phyloP scores from a whole-genome alignment of 495 filamentous ascomycete species.

The Penicillium pancosmium region DNA sequence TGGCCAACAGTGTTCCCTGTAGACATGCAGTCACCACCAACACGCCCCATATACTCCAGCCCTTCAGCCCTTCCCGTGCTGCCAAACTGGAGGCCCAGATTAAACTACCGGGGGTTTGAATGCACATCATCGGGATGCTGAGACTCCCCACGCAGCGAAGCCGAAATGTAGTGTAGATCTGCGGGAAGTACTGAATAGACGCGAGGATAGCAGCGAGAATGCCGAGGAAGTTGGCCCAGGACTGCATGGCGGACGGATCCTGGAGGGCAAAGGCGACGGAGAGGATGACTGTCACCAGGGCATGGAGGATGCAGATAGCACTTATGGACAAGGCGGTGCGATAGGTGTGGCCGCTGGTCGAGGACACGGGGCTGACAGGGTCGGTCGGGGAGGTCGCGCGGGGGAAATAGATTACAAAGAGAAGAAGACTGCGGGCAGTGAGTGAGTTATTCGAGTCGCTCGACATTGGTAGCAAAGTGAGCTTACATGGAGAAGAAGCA shows the following conservation, averaged over 20 bases:
- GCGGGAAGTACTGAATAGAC: slow-evolving; percentile 88
- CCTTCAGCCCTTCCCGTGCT: slow-evolving; percentile 73
- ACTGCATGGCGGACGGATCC: slow-evolving; percentile 58
- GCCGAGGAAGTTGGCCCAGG: slow-evolving; percentile 85
- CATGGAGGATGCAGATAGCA: slow-evolving; percentile 69
- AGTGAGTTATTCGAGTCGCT: background rate
- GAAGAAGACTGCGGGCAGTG: slow-evolving; percentile 59
- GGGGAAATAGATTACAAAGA: slow-evolving; percentile 88
- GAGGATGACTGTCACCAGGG: slow-evolving; percentile 65
- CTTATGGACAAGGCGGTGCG: slow-evolving; percentile 75
- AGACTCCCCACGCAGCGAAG: slow-evolving; percentile 84
- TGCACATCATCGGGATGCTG: slow-evolving; percentile 97
- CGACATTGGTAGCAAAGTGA: background rate
- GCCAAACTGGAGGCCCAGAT: slow-evolving; percentile 86
- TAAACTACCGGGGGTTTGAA: slow-evolving; percentile 90
- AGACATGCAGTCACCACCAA: slow-evolving; percentile 82
- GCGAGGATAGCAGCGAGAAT: slow-evolving; percentile 77
- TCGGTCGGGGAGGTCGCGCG: slow-evolving; percentile 54
- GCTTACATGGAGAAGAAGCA: slow-evolving; percentile 88
- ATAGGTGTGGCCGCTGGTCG: slow-evolving; percentile 58
- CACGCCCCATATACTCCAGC: slow-evolving; percentile 95
- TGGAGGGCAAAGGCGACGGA: slow-evolving; percentile 62
- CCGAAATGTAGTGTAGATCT: slow-evolving; percentile 87
- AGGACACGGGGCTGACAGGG: slow-evolving; percentile 24
- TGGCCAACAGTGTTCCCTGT: slow-evolving; percentile 78